phyloP scores from a whole-genome alignment of 2,329 filamentous ascomycete species.

The Paracoccidioides lutzii region DNA sequence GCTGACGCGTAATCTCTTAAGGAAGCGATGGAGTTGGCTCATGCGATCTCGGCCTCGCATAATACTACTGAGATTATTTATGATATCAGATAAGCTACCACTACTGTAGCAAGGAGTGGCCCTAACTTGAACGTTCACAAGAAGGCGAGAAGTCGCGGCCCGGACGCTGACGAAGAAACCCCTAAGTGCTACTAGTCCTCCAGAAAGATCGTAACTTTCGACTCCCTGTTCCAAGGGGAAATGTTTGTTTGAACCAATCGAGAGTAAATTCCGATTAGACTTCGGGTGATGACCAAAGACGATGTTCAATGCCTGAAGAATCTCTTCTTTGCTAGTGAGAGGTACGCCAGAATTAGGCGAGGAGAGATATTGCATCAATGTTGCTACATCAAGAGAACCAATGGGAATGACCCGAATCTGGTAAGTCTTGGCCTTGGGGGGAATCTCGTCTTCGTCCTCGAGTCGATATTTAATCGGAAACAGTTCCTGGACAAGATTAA shows the following conservation, averaged over 20 bases:
- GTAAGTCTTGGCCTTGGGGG: conserved; percentile 22
- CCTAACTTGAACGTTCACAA: conserved; percentile 52
- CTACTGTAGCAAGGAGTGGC: conserved; percentile 45
- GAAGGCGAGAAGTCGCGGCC: conserved; percentile 42
- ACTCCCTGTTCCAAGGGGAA: conserved; percentile 33
- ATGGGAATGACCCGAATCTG: conserved; percentile 24
- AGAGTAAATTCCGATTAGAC: conserved; percentile 27
- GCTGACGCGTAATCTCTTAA: conserved; percentile 31
- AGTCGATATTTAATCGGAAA: conserved; percentile 24
- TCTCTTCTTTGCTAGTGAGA: conserved; percentile 36
- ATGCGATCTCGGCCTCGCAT: conserved; percentile 15
- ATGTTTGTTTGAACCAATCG: conserved; percentile 42
- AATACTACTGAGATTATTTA: conserved; percentile 15
- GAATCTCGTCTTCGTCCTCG: conserved; percentile 24
- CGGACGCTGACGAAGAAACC: conserved; percentile 52
- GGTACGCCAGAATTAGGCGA: conserved; percentile 22
- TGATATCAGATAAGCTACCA: conserved; percentile 28
- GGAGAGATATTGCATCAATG: conserved; percentile 35
- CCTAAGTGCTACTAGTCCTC: conserved; percentile 43
- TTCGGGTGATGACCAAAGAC: conserved; percentile 40
- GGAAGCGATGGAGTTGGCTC: conserved; percentile 17
- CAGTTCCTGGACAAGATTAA: conserved; percentile 11
- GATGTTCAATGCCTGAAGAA: conserved; percentile 47
- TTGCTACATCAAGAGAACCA: conserved; percentile 22
- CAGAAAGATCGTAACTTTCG: conserved; percentile 28